Evolutionary conservation across 495 filamentous ascomycete species (phyloP).

Genomic region (Filosporella fistucella): DNA sequence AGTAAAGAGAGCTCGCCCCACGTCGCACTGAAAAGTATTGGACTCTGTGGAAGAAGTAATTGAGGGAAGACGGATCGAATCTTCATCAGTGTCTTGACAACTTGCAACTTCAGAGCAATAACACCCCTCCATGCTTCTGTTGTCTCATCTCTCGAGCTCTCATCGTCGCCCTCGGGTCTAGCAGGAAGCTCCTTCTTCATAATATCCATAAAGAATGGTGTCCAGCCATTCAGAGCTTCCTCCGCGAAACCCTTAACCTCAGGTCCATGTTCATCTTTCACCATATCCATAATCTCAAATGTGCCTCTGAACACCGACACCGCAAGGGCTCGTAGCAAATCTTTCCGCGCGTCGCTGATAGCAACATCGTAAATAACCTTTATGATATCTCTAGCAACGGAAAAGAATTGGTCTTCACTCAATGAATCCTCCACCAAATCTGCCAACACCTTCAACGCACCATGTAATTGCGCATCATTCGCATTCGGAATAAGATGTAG

Average conservation of each 20-base stretch:
- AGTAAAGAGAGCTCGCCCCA: slow-evolving; percentile 81
- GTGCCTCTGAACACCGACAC: slow-evolving; percentile 84
- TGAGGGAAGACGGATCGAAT: slow-evolving; percentile 78
- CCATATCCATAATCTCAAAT: slow-evolving; percentile 93
- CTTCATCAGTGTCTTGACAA: slow-evolving; percentile 89
- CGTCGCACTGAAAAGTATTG: slow-evolving; percentile 71
- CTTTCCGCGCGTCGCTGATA: slow-evolving; percentile 65
- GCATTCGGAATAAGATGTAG: slow-evolving; percentile 71
- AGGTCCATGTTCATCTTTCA: slow-evolving; percentile 82
- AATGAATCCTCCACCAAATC: slow-evolving; percentile 91
- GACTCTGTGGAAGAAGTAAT: slow-evolving; percentile 74
- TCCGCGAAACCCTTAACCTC: slow-evolving; percentile 87
- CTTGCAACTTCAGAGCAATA: slow-evolving; percentile 82
- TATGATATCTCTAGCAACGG: slow-evolving; percentile 76
- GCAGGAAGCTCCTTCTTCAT: slow-evolving; percentile 69
- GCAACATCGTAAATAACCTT: slow-evolving; percentile 78
- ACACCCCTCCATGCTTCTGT: slow-evolving; percentile 65
- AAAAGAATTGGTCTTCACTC: slow-evolving; percentile 91
- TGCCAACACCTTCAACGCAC: slow-evolving; percentile 78
- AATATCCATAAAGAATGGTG: slow-evolving; percentile 74
- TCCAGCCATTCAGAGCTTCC: slow-evolving; percentile 75
- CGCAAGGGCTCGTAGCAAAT: slow-evolving; percentile 73
- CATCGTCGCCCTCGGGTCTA: slow-evolving; percentile 26
- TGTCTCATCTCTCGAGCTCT: slow-evolving; percentile 23
- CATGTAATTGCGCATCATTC: slow-evolving; percentile 74